Evolutionary conservation across 805 yeast species (phyloP).

Genomic region (Blastobotrys americana): DNA sequence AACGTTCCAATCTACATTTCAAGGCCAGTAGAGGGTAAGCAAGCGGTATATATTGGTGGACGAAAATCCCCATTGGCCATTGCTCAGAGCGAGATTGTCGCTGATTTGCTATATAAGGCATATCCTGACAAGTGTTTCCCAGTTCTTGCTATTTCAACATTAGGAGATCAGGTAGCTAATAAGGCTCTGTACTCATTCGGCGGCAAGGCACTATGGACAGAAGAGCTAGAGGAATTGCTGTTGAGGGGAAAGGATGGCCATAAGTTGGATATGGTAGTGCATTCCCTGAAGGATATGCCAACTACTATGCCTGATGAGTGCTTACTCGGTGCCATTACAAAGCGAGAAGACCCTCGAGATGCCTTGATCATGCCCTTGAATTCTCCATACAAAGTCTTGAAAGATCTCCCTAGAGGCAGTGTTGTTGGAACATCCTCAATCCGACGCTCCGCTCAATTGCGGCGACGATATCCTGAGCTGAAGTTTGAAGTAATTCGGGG

Average conservation of each 20-base stretch:
- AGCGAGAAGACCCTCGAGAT: conserved; percentile 90
- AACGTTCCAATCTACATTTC: not conserved
- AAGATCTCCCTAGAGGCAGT: conserved; percentile 75
- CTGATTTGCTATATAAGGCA: conserved; percentile 45
- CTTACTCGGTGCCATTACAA: conserved; percentile 76
- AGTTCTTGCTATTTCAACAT: conserved; percentile 70
- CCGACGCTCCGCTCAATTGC: conserved; percentile 85
- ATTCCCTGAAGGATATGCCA: conserved; percentile 89
- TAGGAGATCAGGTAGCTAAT: conserved; percentile 83
- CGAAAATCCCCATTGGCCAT: conserved; percentile 85
- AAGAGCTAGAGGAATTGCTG: conserved; percentile 78
- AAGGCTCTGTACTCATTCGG: conserved; percentile 91
- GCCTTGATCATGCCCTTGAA: conserved; percentile 70
- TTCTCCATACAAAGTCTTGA: conserved; percentile 54
- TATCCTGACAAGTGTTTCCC: conserved; percentile 67
- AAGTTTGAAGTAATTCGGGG: conserved; percentile 84
- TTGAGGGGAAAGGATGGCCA: conserved; percentile 50
- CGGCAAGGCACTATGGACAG: conserved; percentile 95
- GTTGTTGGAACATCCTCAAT: conserved; percentile 93
- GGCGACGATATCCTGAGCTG: conserved; percentile 68
- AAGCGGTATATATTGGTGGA: conserved; percentile 58
- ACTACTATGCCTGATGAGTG: conserved; percentile 85
- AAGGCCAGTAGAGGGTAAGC: conserved; percentile 1
- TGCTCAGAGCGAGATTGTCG: conserved; percentile 72
- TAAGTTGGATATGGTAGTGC: conserved; percentile 82